phyloP scores from a whole-genome alignment of 768 basidiomycete genomes.

The Agaricus sinodeliciosus region DNA sequence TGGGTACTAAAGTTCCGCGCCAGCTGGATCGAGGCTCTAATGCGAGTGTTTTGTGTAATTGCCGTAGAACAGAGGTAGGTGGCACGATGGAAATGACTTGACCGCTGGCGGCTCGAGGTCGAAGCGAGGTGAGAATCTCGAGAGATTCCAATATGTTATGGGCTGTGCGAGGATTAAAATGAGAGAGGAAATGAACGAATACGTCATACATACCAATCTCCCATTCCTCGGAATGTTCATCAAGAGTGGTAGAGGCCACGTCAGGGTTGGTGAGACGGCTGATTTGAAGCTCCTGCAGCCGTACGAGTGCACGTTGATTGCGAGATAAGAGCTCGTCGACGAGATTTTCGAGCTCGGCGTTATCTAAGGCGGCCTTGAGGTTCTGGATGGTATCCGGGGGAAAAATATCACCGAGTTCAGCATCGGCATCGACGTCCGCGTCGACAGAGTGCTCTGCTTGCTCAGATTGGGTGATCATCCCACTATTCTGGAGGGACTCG shows the following conservation, averaged over 20 bases:
- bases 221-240: slow-evolving; percentile 77
- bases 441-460: slow-evolving; percentile 10
- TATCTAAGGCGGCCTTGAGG: slow-evolving; percentile 56
- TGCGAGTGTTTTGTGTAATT: slow-evolving; percentile 65
- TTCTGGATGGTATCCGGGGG: slow-evolving; percentile 46
- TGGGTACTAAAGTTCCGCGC: slow-evolving; percentile 64
- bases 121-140: slow-evolving; percentile 57
- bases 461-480: slow-evolving; percentile 21
- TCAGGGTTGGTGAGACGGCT: slow-evolving; percentile 43
- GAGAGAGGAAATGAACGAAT: slow-evolving; percentile 8
- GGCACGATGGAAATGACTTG: slow-evolving; percentile 50
- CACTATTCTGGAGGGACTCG: slow-evolving; percentile 21
- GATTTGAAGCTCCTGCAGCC: slow-evolving; percentile 62
- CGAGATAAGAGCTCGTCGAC: slow-evolving; percentile 63
- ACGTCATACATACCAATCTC: slow-evolving; percentile 53
- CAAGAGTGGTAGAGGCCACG: slow-evolving; percentile 35
- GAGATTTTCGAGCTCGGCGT: slow-evolving; percentile 59
- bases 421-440: slow-evolving; percentile 24
- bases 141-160: slow-evolving; percentile 70
- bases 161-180: slow-evolving; percentile 28
- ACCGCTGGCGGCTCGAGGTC: slow-evolving; percentile 47
- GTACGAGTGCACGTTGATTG: slow-evolving; percentile 55
- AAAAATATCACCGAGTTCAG: slow-evolving; percentile 47
- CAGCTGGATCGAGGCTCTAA: slow-evolving; percentile 56
- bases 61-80: slow-evolving; percentile 56